These are phyloP conservation scores for Wallacemonas sp. DNA, from an alignment of 208 protist genomes.

Conservation along the genomic window DNA sequence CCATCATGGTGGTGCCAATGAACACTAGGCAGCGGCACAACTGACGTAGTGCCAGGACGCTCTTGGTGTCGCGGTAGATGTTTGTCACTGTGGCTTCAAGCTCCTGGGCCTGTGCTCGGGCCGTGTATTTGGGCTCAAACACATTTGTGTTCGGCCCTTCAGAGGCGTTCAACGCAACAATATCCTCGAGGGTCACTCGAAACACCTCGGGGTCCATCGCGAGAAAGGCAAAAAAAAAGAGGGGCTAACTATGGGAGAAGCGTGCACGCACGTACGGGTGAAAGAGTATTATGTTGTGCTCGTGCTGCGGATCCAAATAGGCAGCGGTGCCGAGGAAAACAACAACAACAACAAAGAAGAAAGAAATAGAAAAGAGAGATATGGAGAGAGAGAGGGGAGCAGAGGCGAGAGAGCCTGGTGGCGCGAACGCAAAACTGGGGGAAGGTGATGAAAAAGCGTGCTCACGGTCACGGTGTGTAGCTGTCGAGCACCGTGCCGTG, in stretches of 20 bases:
- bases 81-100: slow-evolving; percentile 62
- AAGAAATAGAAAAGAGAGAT: no score
- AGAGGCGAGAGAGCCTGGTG: no score
- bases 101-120: slow-evolving; percentile 53
- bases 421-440: no score
- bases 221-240: slow-evolving; percentile 8
- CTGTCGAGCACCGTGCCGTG: no score
- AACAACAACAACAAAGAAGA: background rate
- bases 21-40: slow-evolving; percentile 68
- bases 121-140: slow-evolving; percentile 72
- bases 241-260: background rate
- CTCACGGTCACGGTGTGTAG: no score
- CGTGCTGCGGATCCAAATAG: background rate
- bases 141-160: slow-evolving; percentile 77
- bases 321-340: background rate
- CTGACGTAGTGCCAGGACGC: slow-evolving; percentile 44
- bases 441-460: no score
- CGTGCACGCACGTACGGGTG: background rate
- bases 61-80: slow-evolving; percentile 36
- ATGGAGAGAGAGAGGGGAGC: no score
- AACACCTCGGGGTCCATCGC: slow-evolving; percentile 57
- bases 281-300: slow-evolving; percentile 3
- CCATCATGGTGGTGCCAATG: slow-evolving; percentile 68
- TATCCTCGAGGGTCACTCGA: slow-evolving; percentile 39
- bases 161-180: slow-evolving; percentile 43